Percentiles rank a stretch among this genome's conserved stretches.
Evolutionary conservation across 441 rosid species (phyloP).

Genomic region (Sinapis alba): DNA sequence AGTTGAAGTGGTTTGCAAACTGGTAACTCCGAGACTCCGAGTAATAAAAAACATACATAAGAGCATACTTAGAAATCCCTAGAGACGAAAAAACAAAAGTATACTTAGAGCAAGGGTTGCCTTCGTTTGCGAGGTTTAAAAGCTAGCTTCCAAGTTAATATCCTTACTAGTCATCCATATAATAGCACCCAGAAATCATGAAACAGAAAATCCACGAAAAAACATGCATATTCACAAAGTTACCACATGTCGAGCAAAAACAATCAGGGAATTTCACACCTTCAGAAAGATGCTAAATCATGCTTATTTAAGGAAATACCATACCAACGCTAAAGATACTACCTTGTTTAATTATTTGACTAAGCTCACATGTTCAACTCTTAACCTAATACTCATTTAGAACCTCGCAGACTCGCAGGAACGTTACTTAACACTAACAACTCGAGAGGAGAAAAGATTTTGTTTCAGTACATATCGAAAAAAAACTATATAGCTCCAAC

Average conservation of each 20-base stretch:
- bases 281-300: not conserved
- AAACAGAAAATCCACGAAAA: constrained; percentile 10
- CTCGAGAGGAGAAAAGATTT: too few species aligned
- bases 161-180: constrained; percentile 4
- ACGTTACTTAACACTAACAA: not conserved
- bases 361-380: constrained; percentile 3
- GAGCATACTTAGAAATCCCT: constrained; percentile 8
- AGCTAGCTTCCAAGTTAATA: constrained; percentile 9
- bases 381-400: not conserved
- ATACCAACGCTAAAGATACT: too few species aligned
- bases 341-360: too few species aligned
- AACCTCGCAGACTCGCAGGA: not conserved
- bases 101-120: constrained; percentile 7
- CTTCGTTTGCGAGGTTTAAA: not conserved
- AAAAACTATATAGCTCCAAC: too few species aligned
- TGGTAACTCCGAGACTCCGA: not conserved
- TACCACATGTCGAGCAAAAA: not conserved
- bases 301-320: too few species aligned
- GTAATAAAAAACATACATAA: constrained; percentile 15
- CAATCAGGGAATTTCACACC: constrained; percentile 7
- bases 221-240: not conserved
- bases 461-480: too few species aligned
- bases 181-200: constrained; percentile 1
- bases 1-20: not conserved
- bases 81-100: not conserved